A percentile compares a stretch with the other conserved stretches of the same genome.
Conservation (phyloP, 768 basidiomycete species). For the Daedaleopsis sinensis region DNA sequence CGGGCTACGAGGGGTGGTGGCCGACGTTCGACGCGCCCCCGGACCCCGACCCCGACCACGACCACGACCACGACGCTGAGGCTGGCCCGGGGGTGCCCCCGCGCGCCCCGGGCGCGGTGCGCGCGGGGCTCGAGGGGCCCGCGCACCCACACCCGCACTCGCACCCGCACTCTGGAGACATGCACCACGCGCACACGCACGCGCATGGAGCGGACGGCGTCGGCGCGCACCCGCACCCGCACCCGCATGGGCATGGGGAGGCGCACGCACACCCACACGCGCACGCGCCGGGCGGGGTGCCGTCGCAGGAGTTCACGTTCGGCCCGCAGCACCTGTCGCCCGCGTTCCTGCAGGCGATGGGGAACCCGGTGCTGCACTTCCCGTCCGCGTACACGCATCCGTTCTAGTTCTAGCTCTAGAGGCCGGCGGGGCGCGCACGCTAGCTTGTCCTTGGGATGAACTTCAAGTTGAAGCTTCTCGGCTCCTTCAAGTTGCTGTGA, state of each 20-base stretch:
- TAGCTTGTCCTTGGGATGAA: no score
- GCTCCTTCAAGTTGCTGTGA: no score
- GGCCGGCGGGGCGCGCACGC: no score
- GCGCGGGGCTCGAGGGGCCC: neutral
- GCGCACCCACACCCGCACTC: neutral
- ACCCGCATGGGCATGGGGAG: neutral
- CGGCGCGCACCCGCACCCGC: neutral
- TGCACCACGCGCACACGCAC: no score
- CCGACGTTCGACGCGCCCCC: neutral
- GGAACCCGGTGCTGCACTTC: constrained; percentile 23
- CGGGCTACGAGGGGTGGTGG: constrained; percentile 22
- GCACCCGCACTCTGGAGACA: neutral
- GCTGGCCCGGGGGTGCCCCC: no score
- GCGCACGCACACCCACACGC: neutral
- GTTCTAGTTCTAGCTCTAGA: neutral
- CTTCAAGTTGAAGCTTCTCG: no score
- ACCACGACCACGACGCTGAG: no score
- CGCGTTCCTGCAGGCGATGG: constrained; percentile 28
- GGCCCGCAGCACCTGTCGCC: constrained; percentile 24
- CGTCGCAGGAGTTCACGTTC: constrained; percentile 29
- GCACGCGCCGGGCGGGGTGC: neutral
- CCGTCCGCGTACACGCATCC: constrained; percentile 11
- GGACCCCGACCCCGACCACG: no score
- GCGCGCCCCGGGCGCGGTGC: no score
- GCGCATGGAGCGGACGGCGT: neutral